phyloP scores from a whole-genome alignment of 345 rosid genomes.

The Syzygium jambos region DNA sequence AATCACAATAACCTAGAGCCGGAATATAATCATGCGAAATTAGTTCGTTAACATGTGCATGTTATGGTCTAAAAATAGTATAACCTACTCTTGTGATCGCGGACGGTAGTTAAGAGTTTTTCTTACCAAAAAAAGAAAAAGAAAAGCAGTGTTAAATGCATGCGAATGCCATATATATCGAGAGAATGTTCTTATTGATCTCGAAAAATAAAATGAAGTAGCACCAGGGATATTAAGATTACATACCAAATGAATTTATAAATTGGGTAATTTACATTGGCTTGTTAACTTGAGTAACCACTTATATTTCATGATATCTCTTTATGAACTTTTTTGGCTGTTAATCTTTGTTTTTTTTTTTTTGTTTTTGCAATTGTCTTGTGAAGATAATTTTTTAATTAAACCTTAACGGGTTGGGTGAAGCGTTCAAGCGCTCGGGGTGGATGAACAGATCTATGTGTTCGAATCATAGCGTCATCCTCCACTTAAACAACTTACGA shows the following conservation, averaged over 20 bases:
- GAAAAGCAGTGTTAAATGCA: background rate
- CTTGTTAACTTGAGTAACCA: background rate
- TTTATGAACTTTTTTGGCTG: background rate
- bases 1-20: background rate
- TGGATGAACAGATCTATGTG: background rate
- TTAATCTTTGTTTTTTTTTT: background rate
- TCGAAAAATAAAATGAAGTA: background rate
- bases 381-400: background rate
- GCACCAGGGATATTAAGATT: background rate
- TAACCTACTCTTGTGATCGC: background rate
- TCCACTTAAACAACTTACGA: background rate
- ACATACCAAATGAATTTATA: too few relatives aligned
- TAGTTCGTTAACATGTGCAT: background rate
- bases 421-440: background rate
- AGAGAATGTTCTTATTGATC: background rate
- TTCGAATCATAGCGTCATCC: background rate
- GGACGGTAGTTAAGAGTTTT: background rate
- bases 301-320: background rate
- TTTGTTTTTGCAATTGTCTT: background rate
- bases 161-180: background rate
- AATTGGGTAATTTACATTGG: background rate
- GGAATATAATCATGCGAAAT: background rate
- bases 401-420: background rate
- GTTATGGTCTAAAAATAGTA: background rate
- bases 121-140: background rate